These are phyloP conservation scores for Trichosphaerium sp. DNA, from an alignment of 78 protist species.

Conservation along the genomic window DNA sequence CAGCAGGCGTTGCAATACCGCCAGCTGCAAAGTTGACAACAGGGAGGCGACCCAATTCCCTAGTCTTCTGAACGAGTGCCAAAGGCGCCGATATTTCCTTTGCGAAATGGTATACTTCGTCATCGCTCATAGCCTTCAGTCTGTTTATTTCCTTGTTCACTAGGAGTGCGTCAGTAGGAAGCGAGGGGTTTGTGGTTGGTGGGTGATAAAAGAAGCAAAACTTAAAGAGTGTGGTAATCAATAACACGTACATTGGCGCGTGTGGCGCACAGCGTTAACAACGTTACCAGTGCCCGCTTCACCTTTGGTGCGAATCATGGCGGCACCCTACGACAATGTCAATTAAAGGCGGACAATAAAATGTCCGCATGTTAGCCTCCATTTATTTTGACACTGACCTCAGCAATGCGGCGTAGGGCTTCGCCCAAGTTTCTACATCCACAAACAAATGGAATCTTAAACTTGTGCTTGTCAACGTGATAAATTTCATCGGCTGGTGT, in stretches of 20 bases:
- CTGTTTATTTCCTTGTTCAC: constrained; percentile 56
- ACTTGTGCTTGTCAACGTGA: constrained; percentile 78
- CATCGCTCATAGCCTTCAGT: constrained; percentile 67
- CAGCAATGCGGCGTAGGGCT: constrained; percentile 84
- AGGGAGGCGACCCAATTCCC: constrained; percentile 78
- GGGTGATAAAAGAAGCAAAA: too few species aligned
- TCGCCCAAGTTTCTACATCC: constrained; percentile 88
- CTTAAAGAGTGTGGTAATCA: too few species aligned
- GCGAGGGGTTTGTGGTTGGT: too few species aligned
- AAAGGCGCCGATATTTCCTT: constrained; percentile 81
- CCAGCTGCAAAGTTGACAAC: constrained; percentile 97
- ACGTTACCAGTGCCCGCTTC: constrained; percentile 92
- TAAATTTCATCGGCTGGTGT: constrained; percentile 84
- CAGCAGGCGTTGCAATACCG: constrained; percentile 94
- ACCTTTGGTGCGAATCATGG: constrained; percentile 93
- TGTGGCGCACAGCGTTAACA: constrained; percentile 92
- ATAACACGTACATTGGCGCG: too few species aligned
- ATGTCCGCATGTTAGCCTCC: too few species aligned
- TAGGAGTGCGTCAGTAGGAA: too few species aligned
- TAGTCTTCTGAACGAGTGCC: constrained; percentile 56
- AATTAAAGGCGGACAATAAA: too few species aligned
- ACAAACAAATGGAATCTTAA: constrained; percentile 88
- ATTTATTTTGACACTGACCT: too few species aligned
- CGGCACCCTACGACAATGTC: too few species aligned
- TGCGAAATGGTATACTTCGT: constrained; percentile 75